These are phyloP conservation scores for Eryngium alpinum DNA, from an alignment of 140 eudicot species.

Conservation along the genomic window DNA sequence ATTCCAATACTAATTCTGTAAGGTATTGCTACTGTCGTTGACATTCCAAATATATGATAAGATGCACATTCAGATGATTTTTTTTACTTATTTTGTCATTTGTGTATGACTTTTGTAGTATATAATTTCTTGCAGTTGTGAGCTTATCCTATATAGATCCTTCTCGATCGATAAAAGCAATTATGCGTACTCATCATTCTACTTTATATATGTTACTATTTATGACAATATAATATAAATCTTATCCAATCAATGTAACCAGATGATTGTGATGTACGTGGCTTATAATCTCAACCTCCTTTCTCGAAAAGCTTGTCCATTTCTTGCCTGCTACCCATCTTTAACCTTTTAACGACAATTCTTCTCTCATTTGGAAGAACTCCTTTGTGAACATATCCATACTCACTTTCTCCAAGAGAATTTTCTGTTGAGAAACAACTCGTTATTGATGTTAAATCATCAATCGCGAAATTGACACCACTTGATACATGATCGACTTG, in stretches of 20 bases:
- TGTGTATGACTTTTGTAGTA: too few relatives aligned
- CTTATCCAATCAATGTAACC: slow-evolving; percentile 53
- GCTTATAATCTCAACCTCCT: slow-evolving; percentile 56
- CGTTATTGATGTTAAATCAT: slow-evolving; percentile 47
- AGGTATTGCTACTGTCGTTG: too few relatives aligned
- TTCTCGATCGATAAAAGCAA: background rate
- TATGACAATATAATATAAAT: background rate
- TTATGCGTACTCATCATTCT: too few relatives aligned
- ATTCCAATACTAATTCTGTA: too few relatives aligned
- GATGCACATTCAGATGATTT: too few relatives aligned
- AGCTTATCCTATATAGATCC: too few relatives aligned
- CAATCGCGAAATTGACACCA: slow-evolving; percentile 36
- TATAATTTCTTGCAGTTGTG: too few relatives aligned
- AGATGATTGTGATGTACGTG: slow-evolving; percentile 61
- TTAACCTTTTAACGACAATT: slow-evolving; percentile 45
- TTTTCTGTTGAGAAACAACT: slow-evolving; percentile 39
- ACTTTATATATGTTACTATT: too few relatives aligned
- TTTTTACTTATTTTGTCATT: too few relatives aligned
- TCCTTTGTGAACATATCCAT: slow-evolving; percentile 58
- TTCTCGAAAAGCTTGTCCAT: slow-evolving; percentile 44
- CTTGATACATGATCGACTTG: background rate
- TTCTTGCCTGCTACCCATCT: slow-evolving; percentile 49
- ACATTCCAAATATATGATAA: too few relatives aligned
- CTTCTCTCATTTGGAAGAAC: slow-evolving; percentile 41
- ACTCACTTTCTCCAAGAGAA: slow-evolving; percentile 56